Conservation (phyloP, 1,284 basidiomycete genomes). For the Malassezia slooffiae region DNA sequence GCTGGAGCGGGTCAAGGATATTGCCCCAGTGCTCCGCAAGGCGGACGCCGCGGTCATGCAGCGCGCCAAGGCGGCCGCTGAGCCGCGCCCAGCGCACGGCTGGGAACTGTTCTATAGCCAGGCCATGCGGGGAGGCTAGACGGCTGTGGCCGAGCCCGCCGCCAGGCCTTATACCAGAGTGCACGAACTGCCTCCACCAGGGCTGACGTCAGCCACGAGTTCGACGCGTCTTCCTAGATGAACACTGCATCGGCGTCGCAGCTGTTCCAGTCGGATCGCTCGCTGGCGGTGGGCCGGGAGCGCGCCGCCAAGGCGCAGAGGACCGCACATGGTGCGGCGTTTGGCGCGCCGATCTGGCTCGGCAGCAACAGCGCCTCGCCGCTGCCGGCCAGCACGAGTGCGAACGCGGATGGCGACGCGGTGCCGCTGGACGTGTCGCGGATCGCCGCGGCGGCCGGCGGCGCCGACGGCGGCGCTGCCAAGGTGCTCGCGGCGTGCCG, state of each 20-base stretch:
- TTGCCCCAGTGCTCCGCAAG: neutral
- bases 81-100: too few species aligned
- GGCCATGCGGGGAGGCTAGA: conserved; percentile 6
- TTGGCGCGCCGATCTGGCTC: conserved; percentile 19
- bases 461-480: conserved; percentile 10
- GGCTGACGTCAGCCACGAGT: too few species aligned
- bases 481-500: conserved; percentile 13
- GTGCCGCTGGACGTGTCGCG: neutral
- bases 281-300: conserved; percentile 12
- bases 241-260: conserved; percentile 6
- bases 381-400: neutral
- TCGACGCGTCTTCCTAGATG: conserved; percentile 3
- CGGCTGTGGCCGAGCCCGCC: too few species aligned
- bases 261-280: conserved; percentile 20
- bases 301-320: conserved; percentile 16
- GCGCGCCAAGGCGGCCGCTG: neutral
- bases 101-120: conserved; percentile 8
- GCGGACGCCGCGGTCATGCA: neutral
- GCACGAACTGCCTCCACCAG: too few species aligned
- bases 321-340: conserved; percentile 11
- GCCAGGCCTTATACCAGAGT: too few species aligned
- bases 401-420: neutral
- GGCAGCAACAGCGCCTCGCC: conserved; percentile 3
- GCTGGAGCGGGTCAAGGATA: conserved; percentile 7
- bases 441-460: conserved; percentile 10